Conservation (phyloP, 1,284 basidiomycete genomes). For the Naganishia liquefaciens region DNA sequence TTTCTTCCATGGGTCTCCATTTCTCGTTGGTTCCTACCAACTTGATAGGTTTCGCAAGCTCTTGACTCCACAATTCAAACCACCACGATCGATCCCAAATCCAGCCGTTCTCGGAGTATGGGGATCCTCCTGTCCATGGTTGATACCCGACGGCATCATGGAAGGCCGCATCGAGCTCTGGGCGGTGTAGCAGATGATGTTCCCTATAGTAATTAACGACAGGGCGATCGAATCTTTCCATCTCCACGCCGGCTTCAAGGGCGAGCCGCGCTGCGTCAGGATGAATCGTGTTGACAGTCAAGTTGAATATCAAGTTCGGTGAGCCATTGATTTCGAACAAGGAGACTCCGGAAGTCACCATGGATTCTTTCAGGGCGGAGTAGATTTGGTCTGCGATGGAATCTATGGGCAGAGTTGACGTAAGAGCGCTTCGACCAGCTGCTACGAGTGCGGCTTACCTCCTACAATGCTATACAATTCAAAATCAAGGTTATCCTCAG, state of each 20-base stretch:
- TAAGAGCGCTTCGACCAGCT: background rate
- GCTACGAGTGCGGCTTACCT: background rate
- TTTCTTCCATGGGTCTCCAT: slow-evolving; percentile 1
- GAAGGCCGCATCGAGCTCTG: slow-evolving; percentile 19
- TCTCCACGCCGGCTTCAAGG: slow-evolving; percentile 11
- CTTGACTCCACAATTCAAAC: slow-evolving; percentile 19
- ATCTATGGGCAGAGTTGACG: background rate
- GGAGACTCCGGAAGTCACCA: background rate
- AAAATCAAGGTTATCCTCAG: background rate
- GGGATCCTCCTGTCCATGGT: background rate
- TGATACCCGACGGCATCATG: slow-evolving; percentile 3
- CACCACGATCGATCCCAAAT: slow-evolving; percentile 23
- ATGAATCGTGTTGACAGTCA: slow-evolving; percentile 13
- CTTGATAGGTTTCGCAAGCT: slow-evolving; percentile 2
- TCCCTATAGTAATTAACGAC: slow-evolving; percentile 26
- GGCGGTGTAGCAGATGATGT: slow-evolving; percentile 19
- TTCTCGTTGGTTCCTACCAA: background rate
- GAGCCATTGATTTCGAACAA: slow-evolving; percentile 1
- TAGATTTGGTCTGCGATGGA: slow-evolving; percentile 16
- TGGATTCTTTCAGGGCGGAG: background rate
- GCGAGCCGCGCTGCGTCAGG: background rate
- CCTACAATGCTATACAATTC: background rate
- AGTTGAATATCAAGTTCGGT: slow-evolving; percentile 9
- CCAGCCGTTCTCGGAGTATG: slow-evolving; percentile 7
- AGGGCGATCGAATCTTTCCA: slow-evolving; percentile 8